phyloP scores from a whole-genome alignment of 2,329 filamentous ascomycete genomes.

The Penicillium nordicum region DNA sequence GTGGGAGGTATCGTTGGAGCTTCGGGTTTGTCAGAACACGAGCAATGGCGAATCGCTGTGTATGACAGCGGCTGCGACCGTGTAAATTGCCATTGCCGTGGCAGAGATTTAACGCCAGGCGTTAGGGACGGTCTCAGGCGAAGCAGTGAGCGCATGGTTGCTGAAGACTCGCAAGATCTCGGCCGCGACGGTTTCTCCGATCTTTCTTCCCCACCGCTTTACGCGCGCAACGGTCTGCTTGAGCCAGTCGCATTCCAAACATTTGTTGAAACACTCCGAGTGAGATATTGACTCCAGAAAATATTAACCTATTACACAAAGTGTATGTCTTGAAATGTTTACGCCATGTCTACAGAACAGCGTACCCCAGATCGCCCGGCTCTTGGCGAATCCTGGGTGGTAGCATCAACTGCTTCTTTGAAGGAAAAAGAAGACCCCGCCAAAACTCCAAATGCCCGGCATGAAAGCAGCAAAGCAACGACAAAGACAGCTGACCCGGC shows the following conservation, averaged over 20 bases:
- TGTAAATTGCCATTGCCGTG: constrained; percentile 1
- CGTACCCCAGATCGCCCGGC: constrained; percentile 18
- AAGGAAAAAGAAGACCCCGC: constrained; percentile 15
- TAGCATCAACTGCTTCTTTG: constrained; percentile 24
- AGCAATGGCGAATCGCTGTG: constrained; percentile 18
- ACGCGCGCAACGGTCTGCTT: not conserved
- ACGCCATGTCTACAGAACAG: constrained; percentile 17
- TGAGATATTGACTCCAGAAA: not conserved
- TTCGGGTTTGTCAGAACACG: constrained; percentile 24
- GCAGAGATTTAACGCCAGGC: not conserved
- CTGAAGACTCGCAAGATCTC: constrained; percentile 7
- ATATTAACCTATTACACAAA: not conserved
- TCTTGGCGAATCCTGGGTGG: constrained; percentile 39
- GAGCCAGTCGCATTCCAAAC: constrained; percentile 1
- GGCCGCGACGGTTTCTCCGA: constrained; percentile 14
- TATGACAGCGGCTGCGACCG: constrained; percentile 19
- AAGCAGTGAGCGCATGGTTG: constrained; percentile 24
- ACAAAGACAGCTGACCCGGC: constrained; percentile 7
- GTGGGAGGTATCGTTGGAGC: constrained; percentile 34
- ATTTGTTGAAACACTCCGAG: not conserved
- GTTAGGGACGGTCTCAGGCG: constrained; percentile 17
- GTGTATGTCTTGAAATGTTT: constrained; percentile 12
- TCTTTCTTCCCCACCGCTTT: constrained; percentile 24
- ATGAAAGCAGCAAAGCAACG: constrained; percentile 5
- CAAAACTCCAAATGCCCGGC: not conserved